Evolutionary conservation across 2,329 filamentous ascomycete genomes (phyloP), one percentile per base, ranked within the genome.

Genomic region (Sordariomycetes sp.): DNA sequence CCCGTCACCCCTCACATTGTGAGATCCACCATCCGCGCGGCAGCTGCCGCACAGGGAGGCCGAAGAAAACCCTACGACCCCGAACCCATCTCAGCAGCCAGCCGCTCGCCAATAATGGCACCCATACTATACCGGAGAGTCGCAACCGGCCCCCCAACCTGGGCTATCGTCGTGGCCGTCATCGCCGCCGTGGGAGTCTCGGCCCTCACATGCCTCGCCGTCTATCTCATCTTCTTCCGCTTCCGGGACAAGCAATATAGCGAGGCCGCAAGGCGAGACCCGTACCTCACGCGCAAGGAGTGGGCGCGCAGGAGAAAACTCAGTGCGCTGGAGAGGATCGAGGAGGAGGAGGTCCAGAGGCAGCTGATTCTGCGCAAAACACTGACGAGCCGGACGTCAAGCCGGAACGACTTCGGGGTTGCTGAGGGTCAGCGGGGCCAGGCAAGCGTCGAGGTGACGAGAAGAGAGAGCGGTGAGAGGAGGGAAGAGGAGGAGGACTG

Each of bases 281-380:
- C 65, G 0, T 66, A 63, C 60, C 57, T 67, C 35, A 63, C 61
- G 22, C 62, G 55, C 15, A 62, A 59, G 51, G 61, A 62, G 53
- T 62, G 63, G 57, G n/a, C 50, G 4, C 60, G 60, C 10, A 62
- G 60, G 52, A 62, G 64, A 52, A 68, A 65, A 60, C 62, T 68
- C 61, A 66, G 62, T 57, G 56, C 60, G 13, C 25, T 60, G 24
- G 62, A 66, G 34, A 58, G 62, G 7, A 58, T 62, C 17, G 58
- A 63, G 28, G 66, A 69, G 42, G 65, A 69, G 53, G 70, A 72
- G 61, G 58, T 61, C 45, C 64, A 68, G 59, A 64, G 69, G 15
- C 60, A 60, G 39, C 62, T 63, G 52, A 70, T 72, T 59, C 71
- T 72, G 59, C 66, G 66, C 59, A 72, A 72, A 61, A 70, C 69